These are phyloP conservation scores for Saturnispora sekii DNA, from an alignment of 805 yeast genomes.

Conservation along the genomic window DNA sequence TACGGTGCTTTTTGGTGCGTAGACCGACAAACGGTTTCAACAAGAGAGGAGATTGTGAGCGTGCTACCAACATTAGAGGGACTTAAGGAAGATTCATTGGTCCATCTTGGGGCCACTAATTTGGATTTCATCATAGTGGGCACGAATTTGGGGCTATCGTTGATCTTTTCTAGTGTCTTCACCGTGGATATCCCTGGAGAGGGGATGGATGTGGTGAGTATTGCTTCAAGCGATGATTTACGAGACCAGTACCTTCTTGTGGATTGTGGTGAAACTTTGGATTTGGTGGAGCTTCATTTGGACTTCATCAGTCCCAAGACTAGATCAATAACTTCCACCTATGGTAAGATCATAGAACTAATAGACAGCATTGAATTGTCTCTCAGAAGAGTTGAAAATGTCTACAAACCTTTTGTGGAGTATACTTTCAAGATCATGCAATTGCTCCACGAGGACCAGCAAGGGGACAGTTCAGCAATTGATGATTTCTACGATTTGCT, in stretches of 20 bases:
- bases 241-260: neutral
- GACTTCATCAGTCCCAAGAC: neutral
- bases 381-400: neutral
- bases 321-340: neutral
- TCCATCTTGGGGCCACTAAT: constrained; percentile 20
- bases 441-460: constrained; percentile 1
- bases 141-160: constrained; percentile 11
- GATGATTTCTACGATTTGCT: constrained; percentile 38
- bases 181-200: neutral
- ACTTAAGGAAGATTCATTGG: constrained; percentile 17
- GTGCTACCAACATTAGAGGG: constrained; percentile 11
- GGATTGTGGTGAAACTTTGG: neutral
- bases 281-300: neutral
- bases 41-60: neutral
- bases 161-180: constrained; percentile 26
- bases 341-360: neutral
- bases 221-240: neutral
- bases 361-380: neutral
- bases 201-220: constrained; percentile 4
- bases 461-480: constrained; percentile 19
- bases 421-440: constrained; percentile 1
- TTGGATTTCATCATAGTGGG: constrained; percentile 5
- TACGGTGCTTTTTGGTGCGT: too few species aligned
- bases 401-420: neutral
- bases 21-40: too few species aligned